These are phyloP conservation scores for Cladophialophora psammophila DNA, from an alignment of 2,329 filamentous ascomycete species.

Conservation along the genomic window DNA sequence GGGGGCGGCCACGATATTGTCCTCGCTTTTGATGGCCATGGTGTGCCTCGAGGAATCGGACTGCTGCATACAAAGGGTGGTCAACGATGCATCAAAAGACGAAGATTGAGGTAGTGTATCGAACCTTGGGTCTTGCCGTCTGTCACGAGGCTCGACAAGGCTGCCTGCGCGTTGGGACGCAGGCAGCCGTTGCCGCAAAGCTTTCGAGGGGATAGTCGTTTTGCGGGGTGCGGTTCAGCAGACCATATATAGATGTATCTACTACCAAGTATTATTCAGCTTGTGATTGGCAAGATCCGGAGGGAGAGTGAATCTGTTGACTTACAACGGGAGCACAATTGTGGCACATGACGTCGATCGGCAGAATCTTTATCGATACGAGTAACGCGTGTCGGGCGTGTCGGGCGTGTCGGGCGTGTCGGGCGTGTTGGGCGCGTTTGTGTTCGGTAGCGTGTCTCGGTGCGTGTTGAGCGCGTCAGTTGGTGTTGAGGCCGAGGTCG, in stretches of 20 bases:
- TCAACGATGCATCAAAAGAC: not conserved
- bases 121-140: not conserved
- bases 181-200: not conserved
- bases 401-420: no score
- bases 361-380: not conserved
- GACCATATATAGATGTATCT: not conserved
- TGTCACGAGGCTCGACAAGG: not conserved
- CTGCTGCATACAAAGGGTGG: not conserved
- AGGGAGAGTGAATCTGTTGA: not conserved
- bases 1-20: not conserved
- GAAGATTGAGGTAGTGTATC: not conserved
- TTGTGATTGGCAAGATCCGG: not conserved
- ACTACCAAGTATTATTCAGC: not conserved
- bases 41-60: not conserved
- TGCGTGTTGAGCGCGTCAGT: not conserved
- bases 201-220: not conserved
- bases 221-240: not conserved
- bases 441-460: not conserved
- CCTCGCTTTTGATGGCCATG: slow-evolving; percentile 5
- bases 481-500: no score
- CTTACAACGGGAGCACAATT: not conserved
- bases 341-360: not conserved
- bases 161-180: not conserved
- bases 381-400: not conserved
- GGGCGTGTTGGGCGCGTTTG: not conserved